Conservation (phyloP, 2,329 filamentous ascomycete species). For the Aspergillus sp. region DNA sequence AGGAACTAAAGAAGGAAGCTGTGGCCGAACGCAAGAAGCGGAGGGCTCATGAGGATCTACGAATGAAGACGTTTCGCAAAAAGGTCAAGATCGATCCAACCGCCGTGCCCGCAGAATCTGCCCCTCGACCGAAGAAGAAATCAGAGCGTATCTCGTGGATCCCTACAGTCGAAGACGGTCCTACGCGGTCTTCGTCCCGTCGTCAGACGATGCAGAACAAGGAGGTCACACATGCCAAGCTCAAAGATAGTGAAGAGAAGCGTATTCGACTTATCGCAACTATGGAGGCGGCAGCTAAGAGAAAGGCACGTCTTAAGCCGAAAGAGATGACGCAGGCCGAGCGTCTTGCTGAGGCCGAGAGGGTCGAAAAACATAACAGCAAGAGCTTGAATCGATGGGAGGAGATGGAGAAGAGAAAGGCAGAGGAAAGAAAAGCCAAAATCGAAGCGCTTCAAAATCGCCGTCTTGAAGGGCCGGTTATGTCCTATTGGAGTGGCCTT, state of each 20-base stretch:
- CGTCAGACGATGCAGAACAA: slow-evolving; percentile 63
- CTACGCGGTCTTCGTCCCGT: slow-evolving; percentile 58
- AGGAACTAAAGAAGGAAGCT: slow-evolving; percentile 73
- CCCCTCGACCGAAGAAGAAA: slow-evolving; percentile 58
- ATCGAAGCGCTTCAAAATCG: slow-evolving; percentile 84
- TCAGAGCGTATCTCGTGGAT: slow-evolving; percentile 68
- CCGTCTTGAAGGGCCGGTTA: slow-evolving; percentile 79
- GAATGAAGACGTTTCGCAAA: slow-evolving; percentile 54
- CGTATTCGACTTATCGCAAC: slow-evolving; percentile 46
- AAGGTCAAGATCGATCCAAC: slow-evolving; percentile 68
- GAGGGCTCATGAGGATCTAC: slow-evolving; percentile 71
- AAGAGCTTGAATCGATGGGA: slow-evolving; percentile 94
- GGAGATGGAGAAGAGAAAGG: slow-evolving; percentile 81
- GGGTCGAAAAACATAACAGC: slow-evolving; percentile 79
- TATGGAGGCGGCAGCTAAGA: slow-evolving; percentile 58
- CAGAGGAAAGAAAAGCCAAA: slow-evolving; percentile 76
- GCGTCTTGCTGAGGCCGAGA: slow-evolving; percentile 73
- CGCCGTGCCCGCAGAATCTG: slow-evolving; percentile 31
- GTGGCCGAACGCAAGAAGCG: slow-evolving; percentile 73
- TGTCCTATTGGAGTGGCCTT: slow-evolving; percentile 91
- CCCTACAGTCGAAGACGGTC: slow-evolving; percentile 58
- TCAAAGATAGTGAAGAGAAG: slow-evolving; percentile 47
- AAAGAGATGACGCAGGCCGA: slow-evolving; percentile 83
- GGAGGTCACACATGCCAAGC: slow-evolving; percentile 47
- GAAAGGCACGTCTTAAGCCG: slow-evolving; percentile 68